phyloP scores from a whole-genome alignment of 441 rosid species.

The Iberis amara region DNA sequence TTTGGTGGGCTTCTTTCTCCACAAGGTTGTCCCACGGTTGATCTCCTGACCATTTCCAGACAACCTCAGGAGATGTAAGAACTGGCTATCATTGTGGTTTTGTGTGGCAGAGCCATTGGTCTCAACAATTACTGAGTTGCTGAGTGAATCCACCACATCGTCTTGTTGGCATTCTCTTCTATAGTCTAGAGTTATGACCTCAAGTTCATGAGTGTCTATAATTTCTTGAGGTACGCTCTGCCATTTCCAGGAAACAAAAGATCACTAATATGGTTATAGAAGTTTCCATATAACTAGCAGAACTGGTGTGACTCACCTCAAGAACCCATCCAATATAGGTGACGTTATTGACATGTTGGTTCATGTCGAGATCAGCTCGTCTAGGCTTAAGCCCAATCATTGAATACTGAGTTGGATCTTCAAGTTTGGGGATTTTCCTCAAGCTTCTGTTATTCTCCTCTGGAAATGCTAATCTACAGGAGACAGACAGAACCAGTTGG shows the following conservation, averaged over 20 bases:
- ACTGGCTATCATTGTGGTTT: constrained; percentile 37
- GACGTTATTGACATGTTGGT: constrained; percentile 93
- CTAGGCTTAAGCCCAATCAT: constrained; percentile 83
- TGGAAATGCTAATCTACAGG: constrained; percentile 70
- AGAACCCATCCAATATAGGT: constrained; percentile 92
- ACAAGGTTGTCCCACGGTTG: constrained; percentile 77
- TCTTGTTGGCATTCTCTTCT: constrained; percentile 85
- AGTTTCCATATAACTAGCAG: no score
- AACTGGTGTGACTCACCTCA: constrained; percentile 50
- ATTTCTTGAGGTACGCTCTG: constrained; percentile 95
- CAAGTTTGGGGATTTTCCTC: constrained; percentile 66
- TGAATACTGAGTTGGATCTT: constrained; percentile 69
- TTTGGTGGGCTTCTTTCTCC: constrained; percentile 55
- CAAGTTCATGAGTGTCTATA: constrained; percentile 79
- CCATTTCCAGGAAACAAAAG: constrained; percentile 13
- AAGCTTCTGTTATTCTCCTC: constrained; percentile 72
- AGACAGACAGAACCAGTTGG: not conserved
- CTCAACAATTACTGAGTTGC: constrained; percentile 37
- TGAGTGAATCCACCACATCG: constrained; percentile 84
- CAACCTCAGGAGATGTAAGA: constrained; percentile 69
- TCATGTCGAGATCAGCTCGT: constrained; percentile 96
- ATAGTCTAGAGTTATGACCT: constrained; percentile 78
- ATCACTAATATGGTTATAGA: not conserved
- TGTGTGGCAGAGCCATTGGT: constrained; percentile 52
- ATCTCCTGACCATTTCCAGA: constrained; percentile 70